Base-by-base conservation (phyloP, 2,329 filamentous ascomycete species). In the Cercospora nicotianae region DNA sequence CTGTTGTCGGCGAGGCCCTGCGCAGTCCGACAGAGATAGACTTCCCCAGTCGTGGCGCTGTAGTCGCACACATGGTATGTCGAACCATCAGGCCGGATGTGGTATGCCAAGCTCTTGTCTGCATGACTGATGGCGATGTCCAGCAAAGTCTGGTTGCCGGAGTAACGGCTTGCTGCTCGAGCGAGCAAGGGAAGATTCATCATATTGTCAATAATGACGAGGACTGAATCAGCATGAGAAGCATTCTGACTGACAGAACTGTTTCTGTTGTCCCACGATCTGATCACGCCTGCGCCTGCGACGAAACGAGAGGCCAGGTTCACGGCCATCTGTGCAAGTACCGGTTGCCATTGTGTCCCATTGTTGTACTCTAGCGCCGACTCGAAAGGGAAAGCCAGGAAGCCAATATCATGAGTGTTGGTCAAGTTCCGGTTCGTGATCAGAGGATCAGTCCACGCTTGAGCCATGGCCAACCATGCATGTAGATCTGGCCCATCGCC, bases 191-290 rank as follows among this genome's bases (percentile, higher is more conserved):
- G 63, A 33, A 70, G 70, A 18, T 72, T 72, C 70, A 72, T 72
- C 66, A 69, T 72, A 23, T 69, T 72, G 64, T 72, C 70, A 63
- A 72, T 69, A 10, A 70, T 72, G 9, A 72, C 68, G 2, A 72
- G 63, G 13, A 69, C 62, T 3, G 68, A 72, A 39, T 70, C 70
- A 6, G 64, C 31, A 58, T 72, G 68, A 3, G 70, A 60, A 45
- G 64, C 68, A 9, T 59, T 23, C 16, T 60, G 65, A 18, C n/a
- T 45, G 45, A 42, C 57, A 10, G 59, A 65, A 18, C 48, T 55
- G 36, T 70, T 69, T 23, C 64, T 61, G 39, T 60, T 70, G 28
- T 70, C 65, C 70, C 70, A 70, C 12, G 66, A 69, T 23, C 70
- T 63, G 51, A 70, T 67, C 18, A 70, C 63, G 26, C 68, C 70